Base-by-base conservation (phyloP, 1,284 basidiomycete species). In the Cryptococcus neoformans region DNA sequence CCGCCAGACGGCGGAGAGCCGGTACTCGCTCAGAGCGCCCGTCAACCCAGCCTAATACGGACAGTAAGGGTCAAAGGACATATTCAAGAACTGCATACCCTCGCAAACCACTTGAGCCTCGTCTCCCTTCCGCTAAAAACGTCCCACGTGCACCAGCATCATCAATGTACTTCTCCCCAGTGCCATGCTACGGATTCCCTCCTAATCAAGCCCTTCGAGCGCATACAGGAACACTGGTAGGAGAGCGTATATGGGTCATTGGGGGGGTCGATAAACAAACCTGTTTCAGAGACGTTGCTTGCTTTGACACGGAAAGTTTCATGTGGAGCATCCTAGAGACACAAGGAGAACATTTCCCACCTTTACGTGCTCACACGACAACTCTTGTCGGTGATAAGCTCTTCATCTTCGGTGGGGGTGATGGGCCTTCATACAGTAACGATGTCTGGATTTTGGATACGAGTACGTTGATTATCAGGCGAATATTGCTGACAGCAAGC, bases 251-350 rank as follows among this genome's bases (percentile, higher is more conserved):
- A 1, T 96, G 91, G 90, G 69, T 95, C 37, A 88, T 95, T 67
- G 92, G 92, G 6, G 92, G 92, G 1, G 90, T 89, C 62, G 91
- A 94, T 62, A 87, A 88, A 59, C 85, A 83, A 65, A 66, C 60
- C 28, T 87, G 85, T 60, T 87, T 84, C 78, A 83, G 83, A 60
- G 89, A 92, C 53, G 82, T 93, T 1, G 90, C 88, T 68, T 89
- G 86, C 65, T 92, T 94, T 68, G 90, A 95, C 74, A 89, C 85
- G 2, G 92, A 94, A 76, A 92, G 90, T 39, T 88, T 93, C 84
- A 86, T 90, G 72, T 96, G 92, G 92, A 84, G 85, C 0, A 84
- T 85, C 57, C 85, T 89, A 0, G 85, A 88, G 34, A 86, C 85
- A 37, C 69, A 81, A 2, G 92, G 92, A 14, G 87, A 89, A 3